phyloP scores from a whole-genome alignment of 176 grass and related monocot genomes.

The Musa troglodytarum region DNA sequence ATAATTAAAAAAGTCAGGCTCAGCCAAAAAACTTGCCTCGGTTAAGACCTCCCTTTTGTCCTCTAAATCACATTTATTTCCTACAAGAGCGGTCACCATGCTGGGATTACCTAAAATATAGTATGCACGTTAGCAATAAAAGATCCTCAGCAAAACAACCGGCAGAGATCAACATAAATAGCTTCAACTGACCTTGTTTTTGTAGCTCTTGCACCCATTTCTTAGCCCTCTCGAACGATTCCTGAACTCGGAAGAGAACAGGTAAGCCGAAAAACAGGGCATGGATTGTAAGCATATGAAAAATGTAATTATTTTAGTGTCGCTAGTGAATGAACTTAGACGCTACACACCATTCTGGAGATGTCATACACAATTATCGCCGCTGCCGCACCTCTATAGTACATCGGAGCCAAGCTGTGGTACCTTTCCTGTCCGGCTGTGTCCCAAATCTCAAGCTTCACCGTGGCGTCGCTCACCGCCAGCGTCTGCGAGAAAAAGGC shows the following conservation, averaged over 20 bases:
- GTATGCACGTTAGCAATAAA: not conserved
- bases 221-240: slow-evolving; percentile 25
- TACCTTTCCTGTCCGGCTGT: slow-evolving; percentile 91
- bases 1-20: not conserved
- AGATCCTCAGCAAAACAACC: not conserved
- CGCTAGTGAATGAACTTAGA: not conserved
- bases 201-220: slow-evolving; percentile 22
- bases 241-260: slow-evolving; percentile 6
- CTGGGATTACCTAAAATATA: slow-evolving; percentile 12
- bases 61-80: slow-evolving; percentile 24
- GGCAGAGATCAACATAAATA: not conserved
- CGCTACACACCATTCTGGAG: slow-evolving; percentile 30
- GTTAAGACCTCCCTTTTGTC: slow-evolving; percentile 14
- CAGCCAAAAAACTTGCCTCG: slow-evolving; percentile 12
- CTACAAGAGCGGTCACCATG: slow-evolving; percentile 16
- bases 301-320: not conserved
- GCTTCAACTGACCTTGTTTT: slow-evolving; percentile 15
- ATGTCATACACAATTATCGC: slow-evolving; percentile 89
- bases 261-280: not conserved
- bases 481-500: slow-evolving; percentile 94
- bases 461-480: slow-evolving; percentile 56
- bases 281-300: not conserved
- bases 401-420: slow-evolving; percentile 94
- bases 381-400: slow-evolving; percentile 76
- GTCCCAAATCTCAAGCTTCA: slow-evolving; percentile 98